Evolutionary conservation across 1,139 yeast genomes (phyloP).

Genomic region (Debaryomyces coudertii): DNA sequence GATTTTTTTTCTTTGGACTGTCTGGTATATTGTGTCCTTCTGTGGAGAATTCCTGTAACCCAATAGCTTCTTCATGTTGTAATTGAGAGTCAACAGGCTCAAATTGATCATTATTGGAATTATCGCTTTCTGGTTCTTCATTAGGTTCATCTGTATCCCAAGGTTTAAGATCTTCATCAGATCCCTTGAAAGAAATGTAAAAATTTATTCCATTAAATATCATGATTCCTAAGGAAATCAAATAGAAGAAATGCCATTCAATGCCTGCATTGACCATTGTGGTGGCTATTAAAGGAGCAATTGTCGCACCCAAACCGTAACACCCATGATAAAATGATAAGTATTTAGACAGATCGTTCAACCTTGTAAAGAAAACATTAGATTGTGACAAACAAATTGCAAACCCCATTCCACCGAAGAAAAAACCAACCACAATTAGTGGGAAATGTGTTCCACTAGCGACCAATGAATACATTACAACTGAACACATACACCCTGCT

Average conservation of each 20-base stretch:
- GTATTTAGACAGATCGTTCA: slow-evolving; percentile 51
- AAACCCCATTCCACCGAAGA: slow-evolving; percentile 61
- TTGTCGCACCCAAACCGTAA: slow-evolving; percentile 67
- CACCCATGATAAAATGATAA: slow-evolving; percentile 60
- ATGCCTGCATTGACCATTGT: slow-evolving; percentile 51
- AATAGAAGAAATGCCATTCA: slow-evolving; percentile 58
- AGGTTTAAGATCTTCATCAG: slow-evolving; percentile 44
- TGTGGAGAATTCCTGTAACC: slow-evolving; percentile 12
- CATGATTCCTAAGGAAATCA: slow-evolving; percentile 48
- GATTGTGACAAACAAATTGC: slow-evolving; percentile 60
- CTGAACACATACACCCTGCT: slow-evolving; percentile 37
- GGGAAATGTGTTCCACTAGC: slow-evolving; percentile 41
- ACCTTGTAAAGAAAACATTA: slow-evolving; percentile 57
- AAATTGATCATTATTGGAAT: neutral
- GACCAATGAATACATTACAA: slow-evolving; percentile 45
- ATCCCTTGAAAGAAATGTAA: slow-evolving; percentile 42
- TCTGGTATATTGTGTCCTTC: neutral
- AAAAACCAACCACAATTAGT: slow-evolving; percentile 53
- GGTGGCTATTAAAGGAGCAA: slow-evolving; percentile 62
- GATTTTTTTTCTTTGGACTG: neutral
- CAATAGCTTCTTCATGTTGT: slow-evolving; percentile 11
- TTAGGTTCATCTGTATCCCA: slow-evolving; percentile 31
- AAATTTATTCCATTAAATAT: slow-evolving; percentile 28
- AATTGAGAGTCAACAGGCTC: neutral
- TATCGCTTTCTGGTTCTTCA: slow-evolving; percentile 10